A percentile compares a stretch with the other conserved stretches of the same genome.
phyloP scores from a whole-genome alignment of 129 eudicot species.

The Arctium lappa region DNA sequence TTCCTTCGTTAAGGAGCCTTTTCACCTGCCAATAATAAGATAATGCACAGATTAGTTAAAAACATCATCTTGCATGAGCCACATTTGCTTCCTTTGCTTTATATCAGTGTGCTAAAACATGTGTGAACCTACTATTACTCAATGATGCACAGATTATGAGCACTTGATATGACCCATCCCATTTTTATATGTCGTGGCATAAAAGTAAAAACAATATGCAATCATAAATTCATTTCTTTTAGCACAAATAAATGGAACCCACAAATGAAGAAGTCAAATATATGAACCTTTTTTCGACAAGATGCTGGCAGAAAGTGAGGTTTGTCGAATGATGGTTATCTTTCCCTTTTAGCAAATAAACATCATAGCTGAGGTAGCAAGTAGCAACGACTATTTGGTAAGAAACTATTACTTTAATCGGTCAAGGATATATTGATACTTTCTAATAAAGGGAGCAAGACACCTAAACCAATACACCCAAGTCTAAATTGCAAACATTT shows the following conservation, averaged over 20 bases:
- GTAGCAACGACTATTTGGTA: neutral
- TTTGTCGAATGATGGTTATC: neutral
- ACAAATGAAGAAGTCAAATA: neutral
- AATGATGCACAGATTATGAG: too few species aligned
- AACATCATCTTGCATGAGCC: neutral
- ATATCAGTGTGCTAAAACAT: neutral
- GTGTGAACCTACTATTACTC: neutral
- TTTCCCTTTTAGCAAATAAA: neutral
- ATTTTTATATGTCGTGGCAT: neutral
- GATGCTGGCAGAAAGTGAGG: neutral
- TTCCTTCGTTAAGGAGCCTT: slow-evolving; percentile 30
- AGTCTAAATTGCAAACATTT: neutral
- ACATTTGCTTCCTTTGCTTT: neutral
- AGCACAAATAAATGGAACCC: neutral
- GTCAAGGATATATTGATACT: neutral
- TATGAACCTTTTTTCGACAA: neutral
- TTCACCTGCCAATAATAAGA: slow-evolving; percentile 23
- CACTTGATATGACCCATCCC: too few species aligned
- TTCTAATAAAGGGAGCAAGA: neutral
- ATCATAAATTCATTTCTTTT: neutral
- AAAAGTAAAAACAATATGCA: neutral
- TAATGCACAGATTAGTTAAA: neutral
- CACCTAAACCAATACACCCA: neutral
- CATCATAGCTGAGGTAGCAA: neutral
- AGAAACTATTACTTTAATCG: neutral